A percentile compares a stretch with the other conserved stretches of the same genome.
Conservation (phyloP, 768 basidiomycete species). For the Trichaptum fuscoviolaceum region DNA sequence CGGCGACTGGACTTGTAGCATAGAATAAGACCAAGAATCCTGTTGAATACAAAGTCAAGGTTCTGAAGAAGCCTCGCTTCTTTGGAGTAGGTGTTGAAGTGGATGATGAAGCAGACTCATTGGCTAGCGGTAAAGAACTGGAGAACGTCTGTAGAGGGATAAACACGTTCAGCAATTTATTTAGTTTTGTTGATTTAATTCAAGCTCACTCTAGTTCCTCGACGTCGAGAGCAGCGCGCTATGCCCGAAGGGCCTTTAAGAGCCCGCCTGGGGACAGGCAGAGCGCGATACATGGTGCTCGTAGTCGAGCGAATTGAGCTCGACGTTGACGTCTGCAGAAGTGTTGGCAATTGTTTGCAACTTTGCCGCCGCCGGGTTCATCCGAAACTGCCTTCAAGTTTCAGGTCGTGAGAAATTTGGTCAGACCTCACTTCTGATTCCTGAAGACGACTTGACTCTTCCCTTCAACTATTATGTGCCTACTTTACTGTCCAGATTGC, state of each 20-base stretch:
- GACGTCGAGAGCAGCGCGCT: background rate
- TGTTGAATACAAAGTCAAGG: constrained; percentile 62
- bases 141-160: constrained; percentile 7
- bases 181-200: background rate
- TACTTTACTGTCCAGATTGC: background rate
- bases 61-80: constrained; percentile 49
- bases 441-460: background rate
- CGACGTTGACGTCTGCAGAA: background rate
- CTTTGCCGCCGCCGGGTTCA: background rate
- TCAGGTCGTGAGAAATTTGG: background rate
- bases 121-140: constrained; percentile 50
- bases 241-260: background rate
- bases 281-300: constrained; percentile 43
- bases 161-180: background rate
- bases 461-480: too few relatives aligned
- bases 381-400: background rate
- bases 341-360: background rate
- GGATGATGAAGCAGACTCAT: constrained; percentile 34
- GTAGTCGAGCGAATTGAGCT: background rate
- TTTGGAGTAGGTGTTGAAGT: constrained; percentile 28
- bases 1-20: constrained; percentile 70
- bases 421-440: too few relatives aligned
- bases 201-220: background rate
- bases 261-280: constrained; percentile 50
- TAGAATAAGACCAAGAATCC: constrained; percentile 74